phyloP scores from a whole-genome alignment of 108 stramenopile species.

The Fistulifera pelliculosa region DNA sequence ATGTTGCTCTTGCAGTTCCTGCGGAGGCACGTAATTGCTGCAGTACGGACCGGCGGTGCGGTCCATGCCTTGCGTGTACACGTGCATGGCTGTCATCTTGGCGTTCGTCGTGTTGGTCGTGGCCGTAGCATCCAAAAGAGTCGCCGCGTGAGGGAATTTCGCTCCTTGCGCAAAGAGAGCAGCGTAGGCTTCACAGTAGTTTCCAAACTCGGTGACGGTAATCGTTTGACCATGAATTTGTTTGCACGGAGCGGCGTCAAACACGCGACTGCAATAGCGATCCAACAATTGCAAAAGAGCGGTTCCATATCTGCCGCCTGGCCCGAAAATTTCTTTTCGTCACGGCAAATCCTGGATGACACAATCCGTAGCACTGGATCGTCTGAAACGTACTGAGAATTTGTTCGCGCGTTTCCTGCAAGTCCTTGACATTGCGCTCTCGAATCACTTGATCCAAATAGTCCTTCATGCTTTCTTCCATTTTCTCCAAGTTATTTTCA shows the following conservation, averaged over 20 bases:
- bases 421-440: conserved; percentile 75
- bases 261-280: conserved; percentile 82
- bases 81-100: conserved; percentile 48
- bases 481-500: conserved; percentile 68
- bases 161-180: conserved; percentile 86
- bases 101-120: conserved; percentile 93
- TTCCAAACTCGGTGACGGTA: conserved; percentile 83
- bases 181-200: conserved; percentile 90
- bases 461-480: conserved; percentile 78
- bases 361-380: conserved; percentile 81
- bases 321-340: conserved; percentile 91
- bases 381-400: conserved; percentile 90
- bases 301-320: conserved; percentile 75
- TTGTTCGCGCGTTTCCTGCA: conserved; percentile 89
- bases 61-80: conserved; percentile 87
- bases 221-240: conserved; percentile 78
- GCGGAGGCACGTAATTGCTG: conserved; percentile 59
- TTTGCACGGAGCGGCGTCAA: conserved; percentile 62
- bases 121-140: conserved; percentile 95
- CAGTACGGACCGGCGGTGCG: conserved; percentile 69
- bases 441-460: conserved; percentile 81
- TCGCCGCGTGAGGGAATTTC: conserved; percentile 90
- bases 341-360: conserved; percentile 95
- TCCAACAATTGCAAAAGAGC: conserved; percentile 81
- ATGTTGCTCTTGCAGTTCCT: conserved; percentile 73